These are phyloP conservation scores for Fraxinus quadrangulata DNA, from an alignment of 257 asterid genomes.

Conservation along the genomic window DNA sequence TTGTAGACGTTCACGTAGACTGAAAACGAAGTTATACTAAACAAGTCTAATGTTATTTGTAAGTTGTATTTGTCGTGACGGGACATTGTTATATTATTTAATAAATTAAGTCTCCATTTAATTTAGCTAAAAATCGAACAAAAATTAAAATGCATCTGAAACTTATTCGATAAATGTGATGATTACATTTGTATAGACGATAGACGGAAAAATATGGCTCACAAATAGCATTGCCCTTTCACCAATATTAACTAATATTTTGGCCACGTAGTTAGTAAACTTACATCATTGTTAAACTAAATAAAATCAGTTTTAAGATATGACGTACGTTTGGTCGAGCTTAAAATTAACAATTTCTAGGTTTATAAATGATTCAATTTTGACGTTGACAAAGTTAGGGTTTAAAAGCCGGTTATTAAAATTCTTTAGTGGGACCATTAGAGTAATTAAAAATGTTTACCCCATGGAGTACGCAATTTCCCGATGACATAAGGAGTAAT, in stretches of 20 bases:
- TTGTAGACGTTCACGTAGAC: neutral
- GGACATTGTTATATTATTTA: no score
- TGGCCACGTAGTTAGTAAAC: neutral
- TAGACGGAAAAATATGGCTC: no score
- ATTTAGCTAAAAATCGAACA: no score
- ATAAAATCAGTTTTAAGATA: neutral
- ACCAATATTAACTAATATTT: neutral
- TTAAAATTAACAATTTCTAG: neutral
- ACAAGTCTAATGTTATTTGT: no score
- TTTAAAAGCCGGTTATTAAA: slow-evolving; percentile 28
- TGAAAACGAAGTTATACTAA: neutral
- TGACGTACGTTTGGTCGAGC: neutral
- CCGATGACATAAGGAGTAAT: slow-evolving; percentile 20
- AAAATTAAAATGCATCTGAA: no score
- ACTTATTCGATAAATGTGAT: no score
- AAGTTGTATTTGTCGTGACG: no score
- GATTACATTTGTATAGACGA: no score
- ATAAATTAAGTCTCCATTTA: no score
- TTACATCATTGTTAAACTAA: neutral
- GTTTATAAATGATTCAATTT: neutral
- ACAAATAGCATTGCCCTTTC: no score
- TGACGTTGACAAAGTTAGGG: slow-evolving; percentile 18
- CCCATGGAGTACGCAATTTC: slow-evolving; percentile 26
- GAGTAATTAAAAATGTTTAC: neutral
- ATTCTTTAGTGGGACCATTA: slow-evolving; percentile 11